Percentiles rank a stretch among this genome's conserved stretches.
These are phyloP conservation scores for Malus fusca DNA, from an alignment of 306 rosid species.

Conservation along the genomic window DNA sequence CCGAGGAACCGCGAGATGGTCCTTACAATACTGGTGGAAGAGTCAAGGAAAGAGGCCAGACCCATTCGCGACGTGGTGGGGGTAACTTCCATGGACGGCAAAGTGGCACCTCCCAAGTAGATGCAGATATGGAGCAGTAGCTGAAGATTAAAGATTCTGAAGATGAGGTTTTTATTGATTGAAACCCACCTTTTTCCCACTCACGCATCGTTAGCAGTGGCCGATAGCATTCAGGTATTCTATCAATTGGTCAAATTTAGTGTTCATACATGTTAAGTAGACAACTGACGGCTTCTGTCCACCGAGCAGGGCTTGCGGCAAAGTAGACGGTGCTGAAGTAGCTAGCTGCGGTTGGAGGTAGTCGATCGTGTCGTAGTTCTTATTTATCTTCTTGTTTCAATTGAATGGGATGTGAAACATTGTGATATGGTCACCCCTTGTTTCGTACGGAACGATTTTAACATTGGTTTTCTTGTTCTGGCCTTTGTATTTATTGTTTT, in stretches of 20 bases:
- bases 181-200: constrained; percentile 16
- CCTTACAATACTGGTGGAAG: constrained; percentile 39
- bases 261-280: constrained; percentile 8
- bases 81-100: constrained; percentile 55
- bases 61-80: constrained; percentile 63
- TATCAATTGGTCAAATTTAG: neutral
- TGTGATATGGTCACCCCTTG: constrained; percentile 44
- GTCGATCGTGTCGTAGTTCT: constrained; percentile 22
- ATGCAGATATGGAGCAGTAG: constrained; percentile 29
- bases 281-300: constrained; percentile 22
- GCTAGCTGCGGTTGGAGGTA: constrained; percentile 18
- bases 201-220: constrained; percentile 13
- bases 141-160: neutral
- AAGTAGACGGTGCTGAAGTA: neutral
- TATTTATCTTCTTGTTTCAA: constrained; percentile 16
- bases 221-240: constrained; percentile 30
- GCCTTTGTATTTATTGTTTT: constrained; percentile 27
- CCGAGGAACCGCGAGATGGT: constrained; percentile 52
- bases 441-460: constrained; percentile 27
- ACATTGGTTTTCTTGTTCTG: constrained; percentile 5
- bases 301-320: constrained; percentile 18
- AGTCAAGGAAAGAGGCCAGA: constrained; percentile 67
- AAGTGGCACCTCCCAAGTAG: constrained; percentile 43
- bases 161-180: constrained; percentile 13
- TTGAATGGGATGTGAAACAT: constrained; percentile 32